A percentile compares a stretch with the other conserved stretches of the same genome.
phyloP scores from a whole-genome alignment of 2,329 filamentous ascomycete genomes.

The Claviceps sorghi region DNA sequence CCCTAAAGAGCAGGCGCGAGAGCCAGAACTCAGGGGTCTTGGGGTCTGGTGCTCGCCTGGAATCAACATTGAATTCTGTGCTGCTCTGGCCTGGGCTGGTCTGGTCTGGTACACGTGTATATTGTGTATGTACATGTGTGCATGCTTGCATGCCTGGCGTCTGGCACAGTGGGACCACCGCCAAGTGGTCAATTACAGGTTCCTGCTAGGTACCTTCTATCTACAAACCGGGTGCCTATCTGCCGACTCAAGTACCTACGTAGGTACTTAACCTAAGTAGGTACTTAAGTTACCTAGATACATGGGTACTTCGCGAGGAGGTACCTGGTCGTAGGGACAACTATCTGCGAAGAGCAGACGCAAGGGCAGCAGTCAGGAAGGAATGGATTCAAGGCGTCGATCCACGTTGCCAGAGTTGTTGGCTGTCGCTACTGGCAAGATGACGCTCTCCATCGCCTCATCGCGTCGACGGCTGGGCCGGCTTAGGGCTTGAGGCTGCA shows the following conservation, averaged over 20 bases:
- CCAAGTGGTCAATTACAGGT: not conserved
- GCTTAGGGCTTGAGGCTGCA: not conserved
- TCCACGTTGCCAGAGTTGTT: not conserved
- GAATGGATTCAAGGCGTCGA: not conserved
- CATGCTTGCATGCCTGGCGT: no score
- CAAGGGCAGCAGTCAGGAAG: not conserved
- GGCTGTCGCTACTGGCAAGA: not conserved
- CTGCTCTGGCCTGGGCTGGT: no score
- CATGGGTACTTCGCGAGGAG: not conserved
- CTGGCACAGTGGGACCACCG: not conserved
- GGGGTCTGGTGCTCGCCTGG: no score
- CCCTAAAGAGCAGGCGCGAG: not conserved
- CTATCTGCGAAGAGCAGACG: not conserved
- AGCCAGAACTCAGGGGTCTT: not conserved
- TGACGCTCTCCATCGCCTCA: not conserved
- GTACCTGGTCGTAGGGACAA: no score
- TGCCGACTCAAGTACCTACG: no score
- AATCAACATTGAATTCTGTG: no score
- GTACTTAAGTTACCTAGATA: not conserved
- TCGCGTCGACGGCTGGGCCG: not conserved
- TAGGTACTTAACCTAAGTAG: not conserved
- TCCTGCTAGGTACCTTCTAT: not conserved
- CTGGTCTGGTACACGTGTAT: no score
- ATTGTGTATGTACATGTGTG: no score
- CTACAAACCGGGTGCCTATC: no score